A percentile compares a stretch with the other conserved stretches of the same genome.
Conservation (phyloP, 2,329 filamentous ascomycete species). For the Plenodomus biglobosus region DNA sequence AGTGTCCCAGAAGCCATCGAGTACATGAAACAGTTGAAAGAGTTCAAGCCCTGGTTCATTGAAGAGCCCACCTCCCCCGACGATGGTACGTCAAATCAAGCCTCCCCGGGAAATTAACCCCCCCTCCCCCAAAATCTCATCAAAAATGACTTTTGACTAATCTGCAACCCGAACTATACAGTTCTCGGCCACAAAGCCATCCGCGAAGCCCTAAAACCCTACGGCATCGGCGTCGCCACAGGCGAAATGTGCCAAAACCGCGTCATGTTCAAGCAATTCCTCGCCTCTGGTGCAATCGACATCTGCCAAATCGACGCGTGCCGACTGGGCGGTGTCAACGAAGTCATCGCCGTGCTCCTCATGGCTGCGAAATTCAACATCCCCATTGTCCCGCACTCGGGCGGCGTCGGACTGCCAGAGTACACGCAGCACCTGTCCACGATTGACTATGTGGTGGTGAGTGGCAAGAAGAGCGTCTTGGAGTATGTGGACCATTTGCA, state of each 20-base stretch:
- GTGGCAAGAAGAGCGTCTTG: conserved; percentile 75
- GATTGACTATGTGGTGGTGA: conserved; percentile 88
- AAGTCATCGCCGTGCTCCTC: conserved; percentile 85
- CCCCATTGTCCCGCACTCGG: conserved; percentile 85
- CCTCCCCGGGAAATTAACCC: no score
- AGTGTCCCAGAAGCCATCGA: conserved; percentile 84
- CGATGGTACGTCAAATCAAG: conserved; percentile 54
- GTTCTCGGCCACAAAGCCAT: conserved; percentile 85
- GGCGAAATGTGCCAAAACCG: conserved; percentile 97
- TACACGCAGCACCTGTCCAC: conserved; percentile 92
- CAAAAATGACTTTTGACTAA: neutral
- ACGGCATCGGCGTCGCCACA: conserved; percentile 80
- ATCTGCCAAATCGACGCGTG: conserved; percentile 90
- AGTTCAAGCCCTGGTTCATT: conserved; percentile 92
- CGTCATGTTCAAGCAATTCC: conserved; percentile 89
- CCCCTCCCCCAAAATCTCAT: neutral
- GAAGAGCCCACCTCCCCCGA: conserved; percentile 91
- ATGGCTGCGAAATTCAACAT: conserved; percentile 79
- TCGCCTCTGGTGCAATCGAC: conserved; percentile 77
- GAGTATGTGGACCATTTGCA: conserved; percentile 94
- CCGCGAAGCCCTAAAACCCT: conserved; percentile 73
- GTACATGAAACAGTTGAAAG: conserved; percentile 79
- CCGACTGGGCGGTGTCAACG: conserved; percentile 86
- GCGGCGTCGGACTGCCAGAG: conserved; percentile 86
- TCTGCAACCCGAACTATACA: conserved; percentile 10